Evolutionary conservation across 129 eudicot species (phyloP).

Genomic region (Gnaphalium uliginosum): DNA sequence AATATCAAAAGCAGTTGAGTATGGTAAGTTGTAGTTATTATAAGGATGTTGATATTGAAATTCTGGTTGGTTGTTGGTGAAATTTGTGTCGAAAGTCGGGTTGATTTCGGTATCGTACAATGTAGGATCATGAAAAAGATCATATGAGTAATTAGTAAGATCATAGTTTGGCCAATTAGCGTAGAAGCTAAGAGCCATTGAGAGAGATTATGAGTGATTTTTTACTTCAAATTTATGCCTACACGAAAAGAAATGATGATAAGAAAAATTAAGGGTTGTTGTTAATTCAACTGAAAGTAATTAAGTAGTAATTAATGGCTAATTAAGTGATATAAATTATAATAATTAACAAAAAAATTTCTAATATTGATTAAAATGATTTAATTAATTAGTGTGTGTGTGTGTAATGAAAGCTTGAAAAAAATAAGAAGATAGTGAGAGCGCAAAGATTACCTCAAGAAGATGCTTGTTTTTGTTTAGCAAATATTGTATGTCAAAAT

Average conservation of each 20-base stretch:
- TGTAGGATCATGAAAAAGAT: constrained; percentile 10
- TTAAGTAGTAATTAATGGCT: constrained; percentile 17
- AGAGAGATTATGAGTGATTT: background rate
- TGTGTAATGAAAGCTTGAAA: constrained; percentile 19
- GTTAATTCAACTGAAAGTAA: constrained; percentile 25
- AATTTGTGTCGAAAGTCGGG: constrained; percentile 15
- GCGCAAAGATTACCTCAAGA: constrained; percentile 29
- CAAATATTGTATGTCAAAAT: background rate
- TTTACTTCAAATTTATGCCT: background rate
- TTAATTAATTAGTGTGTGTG: too few relatives aligned
- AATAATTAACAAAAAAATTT: background rate
- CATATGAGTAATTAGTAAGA: background rate
- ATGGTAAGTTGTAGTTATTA: constrained; percentile 1
- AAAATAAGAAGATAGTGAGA: constrained; percentile 23
- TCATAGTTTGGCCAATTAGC: constrained; percentile 21
- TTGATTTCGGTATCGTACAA: constrained; percentile 14
- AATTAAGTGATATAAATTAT: constrained; percentile 24
- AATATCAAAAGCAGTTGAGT: background rate
- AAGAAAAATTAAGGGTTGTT: background rate
- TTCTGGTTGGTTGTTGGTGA: background rate
- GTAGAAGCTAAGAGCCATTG: constrained; percentile 41
- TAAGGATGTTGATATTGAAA: constrained; percentile 19
- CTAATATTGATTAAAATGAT: too few relatives aligned
- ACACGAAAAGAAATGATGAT: background rate
- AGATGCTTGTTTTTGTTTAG: constrained; percentile 3